Percentiles rank a stretch among this genome's conserved stretches.
Evolutionary conservation across 2,329 filamentous ascomycete genomes (phyloP).

Genomic region (Aspergillus hortae): DNA sequence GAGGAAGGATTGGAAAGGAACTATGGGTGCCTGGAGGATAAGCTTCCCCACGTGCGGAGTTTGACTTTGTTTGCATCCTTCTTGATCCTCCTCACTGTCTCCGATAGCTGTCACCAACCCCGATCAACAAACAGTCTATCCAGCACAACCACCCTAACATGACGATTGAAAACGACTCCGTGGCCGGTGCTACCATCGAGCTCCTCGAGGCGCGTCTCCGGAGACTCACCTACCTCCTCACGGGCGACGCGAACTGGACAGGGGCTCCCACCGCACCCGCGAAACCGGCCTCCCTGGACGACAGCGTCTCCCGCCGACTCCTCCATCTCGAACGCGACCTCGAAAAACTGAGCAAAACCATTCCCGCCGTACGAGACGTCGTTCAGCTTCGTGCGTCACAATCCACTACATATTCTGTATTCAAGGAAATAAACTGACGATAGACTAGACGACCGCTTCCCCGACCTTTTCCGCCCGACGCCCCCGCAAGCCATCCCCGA

Average conservation of each 20-base stretch:
- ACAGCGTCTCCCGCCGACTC: slow-evolving; percentile 39
- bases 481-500: slow-evolving; percentile 31
- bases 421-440: background rate
- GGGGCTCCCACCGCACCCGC: slow-evolving; percentile 33
- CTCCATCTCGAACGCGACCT: slow-evolving; percentile 37
- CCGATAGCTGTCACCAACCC: background rate
- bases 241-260: slow-evolving; percentile 39
- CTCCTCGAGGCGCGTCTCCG: slow-evolving; percentile 44
- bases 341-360: slow-evolving; percentile 33
- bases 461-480: slow-evolving; percentile 39
- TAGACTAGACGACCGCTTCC: slow-evolving; percentile 36
- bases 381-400: slow-evolving; percentile 38
- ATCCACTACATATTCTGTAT: background rate
- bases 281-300: slow-evolving; percentile 33
- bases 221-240: slow-evolving; percentile 44
- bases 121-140: background rate
- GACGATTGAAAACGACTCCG: slow-evolving; percentile 31
- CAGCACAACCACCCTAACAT: slow-evolving; percentile 13
- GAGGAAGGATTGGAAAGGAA: too few species aligned
- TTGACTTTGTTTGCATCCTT: background rate
- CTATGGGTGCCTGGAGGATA: too few species aligned
- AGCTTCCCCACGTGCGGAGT: too few species aligned
- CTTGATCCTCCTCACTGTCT: background rate
- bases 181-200: slow-evolving; percentile 40
- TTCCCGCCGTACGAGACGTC: slow-evolving; percentile 40